Base-by-base conservation (phyloP, 495 filamentous ascomycete species). In the Penicillium angulare region DNA sequence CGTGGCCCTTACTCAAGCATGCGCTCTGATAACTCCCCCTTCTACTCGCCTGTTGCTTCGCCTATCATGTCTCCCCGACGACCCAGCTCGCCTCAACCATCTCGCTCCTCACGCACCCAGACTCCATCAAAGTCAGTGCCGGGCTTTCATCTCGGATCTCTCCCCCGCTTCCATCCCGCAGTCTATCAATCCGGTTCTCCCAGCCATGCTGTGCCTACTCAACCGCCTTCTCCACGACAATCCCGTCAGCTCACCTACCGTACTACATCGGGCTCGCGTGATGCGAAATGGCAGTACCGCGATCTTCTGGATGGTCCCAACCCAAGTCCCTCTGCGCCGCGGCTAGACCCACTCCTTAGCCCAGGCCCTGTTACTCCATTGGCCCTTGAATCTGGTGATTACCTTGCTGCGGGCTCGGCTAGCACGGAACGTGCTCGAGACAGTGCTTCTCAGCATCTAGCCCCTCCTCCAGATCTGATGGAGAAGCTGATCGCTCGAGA, bases 331-430 rank as follows among this genome's bases (percentile, higher is more conserved):
- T 70, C 71, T 9, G 84, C 84, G 17, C 89, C 89, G 7, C 72
- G 81, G 15, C 62, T 93, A 27, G 73, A 73, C 20, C 89, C 89
- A 2, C 73, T 87, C 3, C 80, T 80, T n/a, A 89, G 86, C 36
- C 87, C 88, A 1, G 87, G 87, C 0, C 86, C 87, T 0, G 86
- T 92, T 32, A 92, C 89, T 2, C 88, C 89, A 0, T 76, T 93
- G 63, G 79, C 80, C 3, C 65, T 93, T 23, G 87, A 90, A 7
- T 57, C 72, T 7, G 71, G 74, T 31, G 74, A 78, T 32, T 86
- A 84, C 31, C 56, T 86, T 10, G 66, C 72, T 33, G 66, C 72
- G 4, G 73, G 78, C 7, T 55, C 63, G 24, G 44, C 57, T 22
- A 60, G 49, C 38, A 53, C 53, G 4, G 54, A 47, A 1, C 53